These are phyloP conservation scores for Phaeolepiota aurea DNA, from an alignment of 768 basidiomycete species.

Conservation along the genomic window DNA sequence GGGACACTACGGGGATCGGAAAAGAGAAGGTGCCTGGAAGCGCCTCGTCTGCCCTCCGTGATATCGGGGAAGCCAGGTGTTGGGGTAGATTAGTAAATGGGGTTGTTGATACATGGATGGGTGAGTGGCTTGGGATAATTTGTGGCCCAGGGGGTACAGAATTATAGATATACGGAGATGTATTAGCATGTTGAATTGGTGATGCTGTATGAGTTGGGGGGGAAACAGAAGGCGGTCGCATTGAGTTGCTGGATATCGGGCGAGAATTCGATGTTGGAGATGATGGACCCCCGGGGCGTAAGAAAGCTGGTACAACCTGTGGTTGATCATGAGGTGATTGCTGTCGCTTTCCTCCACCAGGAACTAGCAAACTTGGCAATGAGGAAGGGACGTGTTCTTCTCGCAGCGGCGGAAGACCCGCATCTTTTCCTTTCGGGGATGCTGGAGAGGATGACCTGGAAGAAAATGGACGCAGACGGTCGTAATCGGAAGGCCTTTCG, in stretches of 20 bases:
- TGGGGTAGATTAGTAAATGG: background rate
- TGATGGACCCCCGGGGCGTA: background rate
- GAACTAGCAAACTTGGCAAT: constrained; percentile 4
- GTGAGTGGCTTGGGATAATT: no score
- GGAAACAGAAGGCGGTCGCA: background rate
- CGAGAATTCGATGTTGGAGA: background rate
- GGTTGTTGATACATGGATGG: background rate
- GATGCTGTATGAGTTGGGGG: background rate
- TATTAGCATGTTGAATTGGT: background rate
- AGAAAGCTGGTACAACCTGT: background rate
- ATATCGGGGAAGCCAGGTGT: background rate
- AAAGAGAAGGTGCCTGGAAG: constrained; percentile 16
- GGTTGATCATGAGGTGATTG: constrained; percentile 7
- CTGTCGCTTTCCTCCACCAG: constrained; percentile 13
- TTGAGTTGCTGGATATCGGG: background rate
- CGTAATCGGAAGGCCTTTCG: background rate
- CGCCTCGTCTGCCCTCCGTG: constrained; percentile 6
- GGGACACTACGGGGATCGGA: constrained; percentile 20
- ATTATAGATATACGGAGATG: background rate
- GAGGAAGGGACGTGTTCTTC: constrained; percentile 10
- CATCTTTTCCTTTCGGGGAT: constrained; percentile 14
- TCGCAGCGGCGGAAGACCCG: constrained; percentile 33
- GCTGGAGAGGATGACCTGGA: constrained; percentile 13
- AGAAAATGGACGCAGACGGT: constrained; percentile 11
- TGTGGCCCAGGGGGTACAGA: background rate